Base-by-base conservation (phyloP, 2,329 filamentous ascomycete species). In the Huntiella moniliformis region DNA sequence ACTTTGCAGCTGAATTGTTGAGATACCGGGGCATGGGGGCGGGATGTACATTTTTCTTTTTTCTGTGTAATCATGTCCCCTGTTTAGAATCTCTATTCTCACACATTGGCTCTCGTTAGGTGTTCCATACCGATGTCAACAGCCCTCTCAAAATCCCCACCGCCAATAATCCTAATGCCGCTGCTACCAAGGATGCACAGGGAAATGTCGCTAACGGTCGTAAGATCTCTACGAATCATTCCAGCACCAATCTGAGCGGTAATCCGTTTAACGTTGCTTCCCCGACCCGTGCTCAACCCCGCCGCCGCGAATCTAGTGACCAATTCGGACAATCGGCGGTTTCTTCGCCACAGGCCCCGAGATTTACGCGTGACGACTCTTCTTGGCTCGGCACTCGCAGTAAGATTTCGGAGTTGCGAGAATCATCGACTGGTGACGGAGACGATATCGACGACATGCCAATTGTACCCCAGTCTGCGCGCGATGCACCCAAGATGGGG, bases 91-190 rank as follows among this genome's bases (percentile, higher is more conserved):
- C 17, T 44, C 17, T 38, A 37, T 17, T 17, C 13, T 16, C 18
- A 38, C 16, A 38, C 8, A 38, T 11, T 38, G 13, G 16, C 37
- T 37, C 2, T 12, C 8, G 46, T 37, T 60, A 94, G 81, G 67
- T 82, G 52, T 95, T 95, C 61, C 64, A 76, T 43, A 74, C 73
- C 43, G 91, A 92, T 52, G 86, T 98, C 58, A 98, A 96, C 61
- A 49, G 47, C 40, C 95, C 91, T 33, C 82, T 86, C 32, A 67
- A 95, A 54, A 96, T 96, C 62, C 81, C 83, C 77, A 79, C 54
- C 70, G 74, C 37, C 42, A 44, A 34, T 15, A 47, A n/a, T 22
- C 28, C 15, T 16, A 37, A 36, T 17, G n/a, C 34, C 35, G 34
- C 33, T 13, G 22, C 44, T 10, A 43, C 42, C 35, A 49, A 49